These are phyloP conservation scores for Yamadazyma pseudoaaseri DNA, from an alignment of 1,139 yeast species.

Conservation along the genomic window DNA sequence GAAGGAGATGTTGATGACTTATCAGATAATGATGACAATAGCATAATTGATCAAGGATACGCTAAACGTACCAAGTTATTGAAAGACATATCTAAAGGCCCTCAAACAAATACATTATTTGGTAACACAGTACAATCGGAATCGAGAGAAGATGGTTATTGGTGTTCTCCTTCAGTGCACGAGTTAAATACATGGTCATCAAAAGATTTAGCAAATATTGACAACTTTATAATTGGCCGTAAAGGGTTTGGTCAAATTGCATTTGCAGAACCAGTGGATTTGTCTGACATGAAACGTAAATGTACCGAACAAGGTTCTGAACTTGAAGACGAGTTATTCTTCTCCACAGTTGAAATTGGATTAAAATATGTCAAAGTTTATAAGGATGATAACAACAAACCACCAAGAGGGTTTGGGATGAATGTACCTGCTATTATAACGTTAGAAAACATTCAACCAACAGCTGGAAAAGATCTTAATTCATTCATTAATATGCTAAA, in stretches of 20 bases:
- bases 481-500: conserved; percentile 49
- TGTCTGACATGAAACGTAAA: conserved; percentile 37
- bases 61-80: neutral
- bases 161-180: conserved; percentile 73
- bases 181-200: conserved; percentile 48
- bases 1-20: conserved; percentile 17
- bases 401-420: conserved; percentile 68
- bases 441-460: conserved; percentile 63
- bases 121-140: neutral
- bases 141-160: conserved; percentile 52
- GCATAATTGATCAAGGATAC: neutral
- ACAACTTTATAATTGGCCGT: conserved; percentile 75
- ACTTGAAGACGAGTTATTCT: conserved; percentile 46
- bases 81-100: conserved; percentile 7
- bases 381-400: conserved; percentile 53
- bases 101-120: neutral
- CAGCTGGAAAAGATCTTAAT: conserved; percentile 22
- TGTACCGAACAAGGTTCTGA: conserved; percentile 31
- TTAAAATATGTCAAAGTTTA: conserved; percentile 64
- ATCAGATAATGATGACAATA: conserved; percentile 12
- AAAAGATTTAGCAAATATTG: conserved; percentile 55
- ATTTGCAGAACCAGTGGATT: conserved; percentile 70
- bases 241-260: conserved; percentile 73
- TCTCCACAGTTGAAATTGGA: conserved; percentile 56
- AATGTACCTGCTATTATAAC: conserved; percentile 86